Conservation (phyloP, 129 eudicot species). For the Arctium lappa region DNA sequence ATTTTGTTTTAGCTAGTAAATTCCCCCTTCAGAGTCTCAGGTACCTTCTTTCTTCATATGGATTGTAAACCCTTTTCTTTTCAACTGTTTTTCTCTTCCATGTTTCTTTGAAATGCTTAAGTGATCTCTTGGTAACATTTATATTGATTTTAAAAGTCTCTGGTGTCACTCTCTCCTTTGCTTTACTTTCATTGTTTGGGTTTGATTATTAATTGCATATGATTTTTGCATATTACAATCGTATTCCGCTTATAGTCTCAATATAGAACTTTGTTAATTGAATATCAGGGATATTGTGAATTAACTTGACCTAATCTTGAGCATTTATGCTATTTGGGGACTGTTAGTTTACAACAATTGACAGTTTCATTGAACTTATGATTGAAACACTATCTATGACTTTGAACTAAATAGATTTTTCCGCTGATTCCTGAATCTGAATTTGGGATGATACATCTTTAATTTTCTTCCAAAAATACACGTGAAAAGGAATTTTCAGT, state of each 20-base stretch:
- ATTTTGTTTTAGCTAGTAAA: constrained; percentile 73
- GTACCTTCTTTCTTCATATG: constrained; percentile 36
- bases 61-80: background rate
- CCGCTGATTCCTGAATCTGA: background rate
- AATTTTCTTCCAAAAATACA: background rate
- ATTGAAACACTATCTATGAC: background rate
- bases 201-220: background rate
- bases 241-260: background rate
- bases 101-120: background rate
- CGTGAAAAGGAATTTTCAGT: background rate
- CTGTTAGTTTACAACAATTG: background rate
- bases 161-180: background rate
- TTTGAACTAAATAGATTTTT: background rate
- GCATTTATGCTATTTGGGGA: background rate
- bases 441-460: background rate
- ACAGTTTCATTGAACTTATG: background rate
- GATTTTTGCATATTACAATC: background rate
- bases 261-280: background rate
- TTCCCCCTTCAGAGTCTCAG: constrained; percentile 97
- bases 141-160: background rate
- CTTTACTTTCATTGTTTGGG: background rate
- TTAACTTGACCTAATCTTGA: background rate
- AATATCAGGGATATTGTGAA: background rate
- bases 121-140: background rate
- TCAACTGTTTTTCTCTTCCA: background rate